Conservation (phyloP, 495 filamentous ascomycete genomes). For the Hamigera avellanea region DNA sequence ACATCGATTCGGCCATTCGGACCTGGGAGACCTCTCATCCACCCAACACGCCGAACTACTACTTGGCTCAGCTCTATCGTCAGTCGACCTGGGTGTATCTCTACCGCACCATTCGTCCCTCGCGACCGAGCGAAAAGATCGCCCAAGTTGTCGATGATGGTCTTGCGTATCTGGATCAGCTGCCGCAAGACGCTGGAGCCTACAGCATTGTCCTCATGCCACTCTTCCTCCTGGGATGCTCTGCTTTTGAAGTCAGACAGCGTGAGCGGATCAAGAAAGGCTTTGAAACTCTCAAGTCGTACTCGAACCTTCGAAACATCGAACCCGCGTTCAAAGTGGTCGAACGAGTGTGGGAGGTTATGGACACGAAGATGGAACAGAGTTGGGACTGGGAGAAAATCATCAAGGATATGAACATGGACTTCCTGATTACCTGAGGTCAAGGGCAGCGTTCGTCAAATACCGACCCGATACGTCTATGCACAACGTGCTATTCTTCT, state of each 20-base stretch:
- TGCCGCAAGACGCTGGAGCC: conserved; percentile 50
- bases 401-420: conserved; percentile 62
- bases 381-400: conserved; percentile 90
- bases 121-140: conserved; percentile 55
- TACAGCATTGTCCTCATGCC: conserved; percentile 83
- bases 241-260: conserved; percentile 59
- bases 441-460: no score
- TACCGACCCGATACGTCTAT: no score
- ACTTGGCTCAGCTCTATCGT: conserved; percentile 71
- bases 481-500: no score
- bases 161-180: conserved; percentile 46
- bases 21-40: conserved; percentile 65
- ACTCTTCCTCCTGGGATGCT: conserved; percentile 78
- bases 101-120: conserved; percentile 72
- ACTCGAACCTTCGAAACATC: conserved; percentile 73
- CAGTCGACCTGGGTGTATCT: conserved; percentile 90
- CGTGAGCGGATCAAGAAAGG: conserved; percentile 58
- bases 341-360: conserved; percentile 70
- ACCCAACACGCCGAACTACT: conserved; percentile 57
- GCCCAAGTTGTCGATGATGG: conserved; percentile 68
- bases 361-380: conserved; percentile 62
- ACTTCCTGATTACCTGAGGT: conserved; percentile 64
- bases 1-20: conserved; percentile 66
- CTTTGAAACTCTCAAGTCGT: conserved; percentile 58
- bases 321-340: conserved; percentile 64